Evolutionary conservation across 768 basidiomycete genomes (phyloP).

Genomic region (Crucibulum laeve): DNA sequence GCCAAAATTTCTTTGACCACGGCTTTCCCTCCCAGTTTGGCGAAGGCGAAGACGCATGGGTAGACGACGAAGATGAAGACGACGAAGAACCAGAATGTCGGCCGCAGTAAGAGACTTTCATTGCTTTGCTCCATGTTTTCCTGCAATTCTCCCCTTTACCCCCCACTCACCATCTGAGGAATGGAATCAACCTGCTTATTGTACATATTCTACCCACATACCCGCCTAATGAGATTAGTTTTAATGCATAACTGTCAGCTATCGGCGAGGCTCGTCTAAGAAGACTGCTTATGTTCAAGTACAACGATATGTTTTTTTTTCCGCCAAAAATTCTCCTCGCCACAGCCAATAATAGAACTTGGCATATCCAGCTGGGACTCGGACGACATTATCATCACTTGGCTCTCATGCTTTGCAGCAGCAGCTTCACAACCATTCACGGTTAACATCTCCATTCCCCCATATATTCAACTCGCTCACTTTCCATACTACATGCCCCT

Average conservation of each 20-base stretch:
- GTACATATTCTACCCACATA: not conserved
- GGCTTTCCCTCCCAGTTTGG: conserved; percentile 70
- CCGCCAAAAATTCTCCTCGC: too few relatives aligned
- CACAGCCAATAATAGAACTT: too few relatives aligned
- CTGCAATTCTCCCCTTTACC: not conserved
- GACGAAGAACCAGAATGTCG: conserved; percentile 61
- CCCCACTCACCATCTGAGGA: not conserved
- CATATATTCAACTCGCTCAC: too few relatives aligned
- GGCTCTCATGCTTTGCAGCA: too few relatives aligned
- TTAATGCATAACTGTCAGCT: not conserved
- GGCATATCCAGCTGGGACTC: too few relatives aligned
- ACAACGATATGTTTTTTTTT: too few relatives aligned
- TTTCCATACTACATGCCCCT: too few relatives aligned
- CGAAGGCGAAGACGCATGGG: conserved; percentile 63
- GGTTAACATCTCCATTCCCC: too few relatives aligned
- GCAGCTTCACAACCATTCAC: too few relatives aligned
- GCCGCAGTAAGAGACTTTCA: conserved; percentile 37
- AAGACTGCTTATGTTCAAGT: too few relatives aligned
- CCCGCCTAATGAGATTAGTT: not conserved
- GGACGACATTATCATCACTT: too few relatives aligned
- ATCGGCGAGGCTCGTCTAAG: too few relatives aligned
- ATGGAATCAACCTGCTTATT: not conserved
- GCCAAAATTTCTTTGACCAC: conserved; percentile 74
- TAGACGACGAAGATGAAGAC: conserved; percentile 68
- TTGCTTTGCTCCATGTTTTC: not conserved